Base-by-base conservation (phyloP, 2,329 filamentous ascomycete species). In the Septoria linicola region DNA sequence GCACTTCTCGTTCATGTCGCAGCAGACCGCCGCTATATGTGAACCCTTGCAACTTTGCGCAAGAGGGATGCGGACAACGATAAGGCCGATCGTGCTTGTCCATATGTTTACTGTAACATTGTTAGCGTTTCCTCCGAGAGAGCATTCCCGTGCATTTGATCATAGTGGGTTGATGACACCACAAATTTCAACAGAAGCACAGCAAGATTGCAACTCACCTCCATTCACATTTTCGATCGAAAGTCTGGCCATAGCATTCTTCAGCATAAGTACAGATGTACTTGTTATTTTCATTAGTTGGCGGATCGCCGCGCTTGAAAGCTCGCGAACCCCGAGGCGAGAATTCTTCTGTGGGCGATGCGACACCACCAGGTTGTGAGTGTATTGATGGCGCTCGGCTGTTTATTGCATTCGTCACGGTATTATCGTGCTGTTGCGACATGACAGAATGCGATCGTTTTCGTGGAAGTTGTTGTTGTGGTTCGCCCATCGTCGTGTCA, bases 1-100 rank as follows among this genome's bases (percentile, higher is more conserved):
- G 92, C 1, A 97, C 92, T 71, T 97, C 92, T 57, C 92, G 85
- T 71, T 96, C 87, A 72, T 97, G 92, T 39, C 92, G 81, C 14
- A 95, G 73, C 0, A 97, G 81, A 3, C 92, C 92, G 13, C 92
- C 92, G 0, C 88, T 92, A 68, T 97, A 97, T 1, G 92, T 97
- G 70, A 97, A 97, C 1, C 92, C 92, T 45, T 88, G 88, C 0
- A 96, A 80, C 64, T 96, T 96, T 64, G 92, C 89, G 70, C 92
- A 96, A 31, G 87, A 87, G n/a, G 82, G 79, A 36, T 86, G 84
- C 17, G 76, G 78, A 70, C 92, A 97, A 64, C 90, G 88, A 68
- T 96, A 97, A 1, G 92, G 92, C 10, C 92, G 81, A 62, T 96
- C 90, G 68, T 97, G 92, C 69, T 96, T 96, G 73, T 97, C 92